A percentile compares a stretch with the other conserved stretches of the same genome.
Conservation (phyloP, 176 grass and related monocot species). For the Sorghum bicolor region DNA sequence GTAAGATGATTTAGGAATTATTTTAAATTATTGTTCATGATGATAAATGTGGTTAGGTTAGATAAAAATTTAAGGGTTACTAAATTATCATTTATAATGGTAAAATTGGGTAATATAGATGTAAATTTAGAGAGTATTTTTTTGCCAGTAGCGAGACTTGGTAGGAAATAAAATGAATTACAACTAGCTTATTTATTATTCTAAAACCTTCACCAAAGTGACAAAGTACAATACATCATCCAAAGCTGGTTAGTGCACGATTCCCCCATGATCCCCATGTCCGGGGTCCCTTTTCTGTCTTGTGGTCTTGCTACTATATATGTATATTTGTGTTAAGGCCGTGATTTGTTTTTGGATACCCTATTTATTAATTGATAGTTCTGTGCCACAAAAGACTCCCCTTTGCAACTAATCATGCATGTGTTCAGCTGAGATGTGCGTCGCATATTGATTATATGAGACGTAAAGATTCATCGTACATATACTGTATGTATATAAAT, state of each 20-base stretch:
- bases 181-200: conserved; percentile 20
- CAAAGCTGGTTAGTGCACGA: conserved; percentile 6
- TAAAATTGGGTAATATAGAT: no score
- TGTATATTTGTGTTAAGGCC: neutral
- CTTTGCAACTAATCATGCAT: conserved; percentile 12
- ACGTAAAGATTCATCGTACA: neutral
- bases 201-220: neutral
- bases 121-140: no score
- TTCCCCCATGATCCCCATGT: conserved; percentile 4
- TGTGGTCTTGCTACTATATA: neutral
- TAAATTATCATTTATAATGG: no score
- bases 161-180: neutral
- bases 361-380: neutral
- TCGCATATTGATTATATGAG: neutral
- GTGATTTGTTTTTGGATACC: neutral
- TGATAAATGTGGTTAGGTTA: no score
- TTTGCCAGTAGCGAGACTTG: neutral
- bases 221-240: conserved; percentile 4
- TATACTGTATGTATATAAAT: no score
- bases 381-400: neutral
- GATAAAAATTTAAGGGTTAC: no score
- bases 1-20: no score
- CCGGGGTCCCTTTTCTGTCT: neutral
- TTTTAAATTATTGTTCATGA: no score
- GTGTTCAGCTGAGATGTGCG: neutral